phyloP scores from a whole-genome alignment of 164 flowering plant species.

The Saururus chinensis region DNA sequence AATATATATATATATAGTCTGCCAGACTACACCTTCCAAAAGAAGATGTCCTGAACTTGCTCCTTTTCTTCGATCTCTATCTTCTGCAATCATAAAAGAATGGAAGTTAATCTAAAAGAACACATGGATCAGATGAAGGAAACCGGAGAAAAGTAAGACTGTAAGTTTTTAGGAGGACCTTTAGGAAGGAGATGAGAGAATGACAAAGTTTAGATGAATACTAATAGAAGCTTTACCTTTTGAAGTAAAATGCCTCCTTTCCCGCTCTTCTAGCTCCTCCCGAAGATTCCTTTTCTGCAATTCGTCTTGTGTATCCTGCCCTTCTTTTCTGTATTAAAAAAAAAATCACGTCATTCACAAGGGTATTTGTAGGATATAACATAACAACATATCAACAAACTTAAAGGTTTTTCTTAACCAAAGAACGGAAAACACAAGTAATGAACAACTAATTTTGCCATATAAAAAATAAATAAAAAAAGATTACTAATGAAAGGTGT shows the following conservation, averaged over 20 bases:
- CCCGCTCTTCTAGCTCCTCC: slow-evolving; percentile 84
- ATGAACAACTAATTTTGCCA: too few species aligned
- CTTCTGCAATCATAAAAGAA: slow-evolving; percentile 50
- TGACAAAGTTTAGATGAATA: not conserved
- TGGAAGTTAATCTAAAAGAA: not conserved
- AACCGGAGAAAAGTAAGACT: not conserved
- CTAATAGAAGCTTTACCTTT: slow-evolving; percentile 26
- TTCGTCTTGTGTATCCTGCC: slow-evolving; percentile 92
- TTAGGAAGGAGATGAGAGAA: too few species aligned
- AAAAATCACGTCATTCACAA: not conserved
- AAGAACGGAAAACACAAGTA: not conserved
- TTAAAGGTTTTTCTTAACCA: not conserved
- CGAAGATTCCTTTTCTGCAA: slow-evolving; percentile 79
- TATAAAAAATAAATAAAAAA: not conserved
- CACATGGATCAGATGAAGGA: not conserved
- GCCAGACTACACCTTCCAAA: slow-evolving; percentile 54
- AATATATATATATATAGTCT: not conserved
- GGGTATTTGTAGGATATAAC: not conserved
- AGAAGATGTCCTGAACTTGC: slow-evolving; percentile 36
- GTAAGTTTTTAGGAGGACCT: not conserved
- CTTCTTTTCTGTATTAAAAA: slow-evolving; percentile 54
- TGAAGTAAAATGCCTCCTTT: slow-evolving; percentile 80
- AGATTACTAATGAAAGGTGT: not conserved
- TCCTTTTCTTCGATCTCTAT: slow-evolving; percentile 81
- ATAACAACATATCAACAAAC: not conserved